phyloP scores from a whole-genome alignment of 768 basidiomycete genomes.

The Daedaleopsis sinensis region DNA sequence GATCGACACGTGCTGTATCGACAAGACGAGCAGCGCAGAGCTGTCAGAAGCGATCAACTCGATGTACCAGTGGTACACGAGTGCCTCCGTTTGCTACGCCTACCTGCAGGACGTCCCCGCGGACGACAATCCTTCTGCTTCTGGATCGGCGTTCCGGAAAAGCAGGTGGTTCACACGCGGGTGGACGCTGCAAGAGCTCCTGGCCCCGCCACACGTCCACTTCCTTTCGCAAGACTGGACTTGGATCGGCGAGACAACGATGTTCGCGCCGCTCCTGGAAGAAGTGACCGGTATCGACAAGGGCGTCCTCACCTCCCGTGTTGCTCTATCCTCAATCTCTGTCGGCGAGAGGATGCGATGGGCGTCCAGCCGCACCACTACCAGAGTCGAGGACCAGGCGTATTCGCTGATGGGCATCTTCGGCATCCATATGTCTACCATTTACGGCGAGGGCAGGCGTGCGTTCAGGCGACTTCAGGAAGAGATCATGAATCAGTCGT shows the following conservation, averaged over 20 bases:
- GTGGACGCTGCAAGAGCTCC: background rate
- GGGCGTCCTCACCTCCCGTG: background rate
- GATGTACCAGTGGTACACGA: slow-evolving; percentile 16
- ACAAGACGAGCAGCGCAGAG: slow-evolving; percentile 21
- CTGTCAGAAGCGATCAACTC: slow-evolving; percentile 21
- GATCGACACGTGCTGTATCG: slow-evolving; percentile 18
- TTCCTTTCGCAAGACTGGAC: background rate
- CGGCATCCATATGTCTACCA: background rate
- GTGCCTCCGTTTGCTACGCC: slow-evolving; percentile 7
- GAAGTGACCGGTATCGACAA: background rate
- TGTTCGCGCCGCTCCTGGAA: background rate
- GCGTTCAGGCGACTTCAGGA: slow-evolving; percentile 1
- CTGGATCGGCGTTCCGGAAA: background rate
- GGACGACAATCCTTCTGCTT: background rate
- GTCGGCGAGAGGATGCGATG: slow-evolving; percentile 1
- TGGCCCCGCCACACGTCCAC: background rate
- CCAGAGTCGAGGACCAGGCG: slow-evolving; percentile 2
- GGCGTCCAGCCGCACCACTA: background rate
- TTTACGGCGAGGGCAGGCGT: background rate
- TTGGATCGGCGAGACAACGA: background rate
- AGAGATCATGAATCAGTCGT: background rate
- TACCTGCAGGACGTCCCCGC: background rate
- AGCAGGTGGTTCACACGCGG: background rate
- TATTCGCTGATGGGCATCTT: slow-evolving; percentile 6
- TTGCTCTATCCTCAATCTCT: background rate